Evolutionary conservation across 75 land plant species (phyloP).

Genomic region (Picea glauca): DNA sequence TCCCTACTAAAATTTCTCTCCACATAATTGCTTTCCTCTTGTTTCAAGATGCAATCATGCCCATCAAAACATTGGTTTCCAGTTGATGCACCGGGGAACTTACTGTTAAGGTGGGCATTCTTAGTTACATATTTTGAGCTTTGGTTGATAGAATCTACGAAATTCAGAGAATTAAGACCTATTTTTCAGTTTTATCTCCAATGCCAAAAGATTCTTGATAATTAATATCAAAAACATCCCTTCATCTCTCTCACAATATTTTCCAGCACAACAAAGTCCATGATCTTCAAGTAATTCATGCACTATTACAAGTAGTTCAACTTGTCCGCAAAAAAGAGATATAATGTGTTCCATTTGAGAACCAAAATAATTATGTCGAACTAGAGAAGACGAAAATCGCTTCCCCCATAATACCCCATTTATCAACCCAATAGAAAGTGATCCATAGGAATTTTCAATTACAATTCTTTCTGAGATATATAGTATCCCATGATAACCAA

Average conservation of each 20-base stretch:
- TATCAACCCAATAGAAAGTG: too few species aligned
- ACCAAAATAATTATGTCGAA: too few species aligned
- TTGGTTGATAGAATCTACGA: neutral
- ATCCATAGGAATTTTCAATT: too few species aligned
- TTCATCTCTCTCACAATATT: conserved; percentile 71
- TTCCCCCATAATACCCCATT: too few species aligned
- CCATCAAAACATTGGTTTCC: neutral
- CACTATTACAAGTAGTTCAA: conserved; percentile 68
- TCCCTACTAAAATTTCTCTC: neutral
- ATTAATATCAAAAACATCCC: conserved; percentile 87
- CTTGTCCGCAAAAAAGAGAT: conserved; percentile 30
- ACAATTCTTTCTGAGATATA: too few species aligned
- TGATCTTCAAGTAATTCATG: conserved; percentile 93
- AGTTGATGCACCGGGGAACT: neutral
- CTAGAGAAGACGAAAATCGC: too few species aligned
- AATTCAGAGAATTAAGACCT: conserved; percentile 12
- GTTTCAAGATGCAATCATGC: conserved; percentile 2
- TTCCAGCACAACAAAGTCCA: conserved; percentile 94
- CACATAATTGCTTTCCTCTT: conserved; percentile 2
- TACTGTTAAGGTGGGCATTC: neutral
- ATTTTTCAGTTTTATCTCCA: conserved; percentile 71
- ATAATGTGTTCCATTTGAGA: neutral
- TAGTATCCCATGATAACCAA: too few species aligned
- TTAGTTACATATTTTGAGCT: neutral
- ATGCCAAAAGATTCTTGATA: conserved; percentile 78